Evolutionary conservation across 2,329 filamentous ascomycete genomes (phyloP).

Genomic region (Aspergillus sp.): DNA sequence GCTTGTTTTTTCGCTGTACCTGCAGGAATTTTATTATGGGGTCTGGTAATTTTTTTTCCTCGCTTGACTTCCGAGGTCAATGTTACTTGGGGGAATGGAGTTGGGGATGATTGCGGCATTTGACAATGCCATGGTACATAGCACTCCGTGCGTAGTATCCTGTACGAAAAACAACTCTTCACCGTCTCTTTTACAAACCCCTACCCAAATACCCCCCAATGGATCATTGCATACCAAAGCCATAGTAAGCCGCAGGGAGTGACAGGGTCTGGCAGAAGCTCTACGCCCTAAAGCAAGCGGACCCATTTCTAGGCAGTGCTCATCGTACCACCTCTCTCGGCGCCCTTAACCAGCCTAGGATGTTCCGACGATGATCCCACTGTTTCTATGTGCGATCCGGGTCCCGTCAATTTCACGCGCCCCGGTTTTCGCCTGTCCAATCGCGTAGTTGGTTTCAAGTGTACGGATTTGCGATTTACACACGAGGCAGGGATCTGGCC

Average conservation of each 20-base stretch:
- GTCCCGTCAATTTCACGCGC: neutral
- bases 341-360: neutral
- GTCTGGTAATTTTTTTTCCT: neutral
- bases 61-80: neutral
- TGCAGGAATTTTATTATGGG: neutral
- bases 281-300: neutral
- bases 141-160: neutral
- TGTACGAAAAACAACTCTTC: neutral
- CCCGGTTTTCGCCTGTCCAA: neutral
- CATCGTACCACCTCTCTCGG: neutral
- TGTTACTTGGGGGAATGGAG: too few species aligned
- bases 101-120: too few species aligned
- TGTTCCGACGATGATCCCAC: constrained; percentile 1
- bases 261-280: too few species aligned
- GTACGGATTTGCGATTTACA: neutral
- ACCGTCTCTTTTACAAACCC: neutral
- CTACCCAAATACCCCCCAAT: too few species aligned
- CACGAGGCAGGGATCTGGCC: neutral
- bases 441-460: neutral
- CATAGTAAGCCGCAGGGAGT: neutral
- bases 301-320: neutral
- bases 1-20: neutral
- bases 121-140: neutral
- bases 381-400: neutral
- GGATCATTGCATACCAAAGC: neutral